Evolutionary conservation across 1,284 basidiomycete species (phyloP).

Genomic region (Malassezia brasiliensis): DNA sequence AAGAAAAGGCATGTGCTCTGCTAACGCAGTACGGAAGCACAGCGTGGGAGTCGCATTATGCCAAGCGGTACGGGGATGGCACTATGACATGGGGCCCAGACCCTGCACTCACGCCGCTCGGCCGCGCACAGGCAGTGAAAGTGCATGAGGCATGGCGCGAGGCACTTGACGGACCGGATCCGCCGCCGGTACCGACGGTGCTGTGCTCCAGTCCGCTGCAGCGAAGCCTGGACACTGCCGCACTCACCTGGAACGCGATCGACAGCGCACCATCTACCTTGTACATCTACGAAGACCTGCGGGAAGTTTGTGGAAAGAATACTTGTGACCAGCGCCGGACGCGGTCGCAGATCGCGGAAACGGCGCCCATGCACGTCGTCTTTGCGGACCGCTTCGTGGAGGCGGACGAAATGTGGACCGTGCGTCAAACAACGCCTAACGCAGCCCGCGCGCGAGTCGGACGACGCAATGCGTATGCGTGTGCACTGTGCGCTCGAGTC

Average conservation of each 20-base stretch:
- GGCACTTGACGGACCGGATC: not conserved
- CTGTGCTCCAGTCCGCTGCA: constrained; percentile 3
- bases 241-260: not conserved
- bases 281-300: constrained; percentile 3
- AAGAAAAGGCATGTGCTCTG: not conserved
- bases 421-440: not conserved
- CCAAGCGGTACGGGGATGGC: constrained; percentile 1
- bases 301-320: constrained; percentile 7
- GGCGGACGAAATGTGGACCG: constrained; percentile 10
- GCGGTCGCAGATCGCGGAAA: too few species aligned
- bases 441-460: constrained; percentile 9
- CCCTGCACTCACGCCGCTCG: constrained; percentile 6
- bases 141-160: constrained; percentile 1
- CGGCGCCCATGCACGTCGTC: not conserved
- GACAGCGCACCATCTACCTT: not conserved
- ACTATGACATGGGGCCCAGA: constrained; percentile 2
- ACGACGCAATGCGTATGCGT: constrained; percentile 9
- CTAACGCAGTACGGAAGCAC: constrained; percentile 6
- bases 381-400: constrained; percentile 1
- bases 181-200: constrained; percentile 1
- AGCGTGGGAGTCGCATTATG: constrained; percentile 4
- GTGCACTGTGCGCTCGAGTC: not conserved
- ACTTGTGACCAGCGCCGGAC: constrained; percentile 3
- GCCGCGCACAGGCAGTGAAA: not conserved
- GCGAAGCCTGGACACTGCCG: constrained; percentile 3